A percentile compares a stretch with the other conserved stretches of the same genome.
Conservation (phyloP, 495 filamentous ascomycete species). For the Oleoguttula mirabilis region DNA sequence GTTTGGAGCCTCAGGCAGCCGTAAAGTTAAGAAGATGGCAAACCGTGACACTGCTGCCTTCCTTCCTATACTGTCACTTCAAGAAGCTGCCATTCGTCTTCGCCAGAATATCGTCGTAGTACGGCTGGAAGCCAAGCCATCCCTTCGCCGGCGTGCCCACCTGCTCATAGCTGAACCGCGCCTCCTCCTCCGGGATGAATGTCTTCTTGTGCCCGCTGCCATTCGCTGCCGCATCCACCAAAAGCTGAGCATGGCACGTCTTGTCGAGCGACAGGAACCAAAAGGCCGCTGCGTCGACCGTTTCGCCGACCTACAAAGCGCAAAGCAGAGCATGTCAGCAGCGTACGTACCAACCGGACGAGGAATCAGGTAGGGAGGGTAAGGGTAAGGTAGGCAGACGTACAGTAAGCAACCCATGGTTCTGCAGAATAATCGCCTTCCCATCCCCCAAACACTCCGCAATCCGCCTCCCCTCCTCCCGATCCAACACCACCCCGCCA, state of each 20-base stretch:
- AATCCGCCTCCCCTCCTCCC: slow-evolving; percentile 50
- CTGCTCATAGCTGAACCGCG: slow-evolving; percentile 32
- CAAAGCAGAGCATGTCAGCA: no score
- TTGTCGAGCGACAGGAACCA: slow-evolving; percentile 56
- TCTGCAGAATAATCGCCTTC: slow-evolving; percentile 56
- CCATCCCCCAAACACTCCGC: slow-evolving; percentile 46
- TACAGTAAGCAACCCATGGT: slow-evolving; percentile 51
- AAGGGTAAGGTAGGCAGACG: neutral
- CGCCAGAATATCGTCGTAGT: slow-evolving; percentile 28
- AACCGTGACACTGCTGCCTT: no score
- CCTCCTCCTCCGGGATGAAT: slow-evolving; percentile 41
- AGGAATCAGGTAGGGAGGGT: no score
- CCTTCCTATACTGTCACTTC: no score
- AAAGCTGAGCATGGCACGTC: slow-evolving; percentile 50
- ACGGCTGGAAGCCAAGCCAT: slow-evolving; percentile 39
- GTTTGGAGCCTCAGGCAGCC: no score
- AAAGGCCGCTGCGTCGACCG: slow-evolving; percentile 55
- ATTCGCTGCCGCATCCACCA: slow-evolving; percentile 48
- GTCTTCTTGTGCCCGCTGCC: slow-evolving; percentile 47
- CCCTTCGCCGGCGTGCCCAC: slow-evolving; percentile 35
- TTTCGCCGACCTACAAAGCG: slow-evolving; percentile 46
- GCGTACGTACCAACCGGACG: no score
- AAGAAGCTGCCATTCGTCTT: slow-evolving; percentile 37
- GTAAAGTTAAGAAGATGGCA: no score
- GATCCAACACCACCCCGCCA: slow-evolving; percentile 46